These are phyloP conservation scores for Cymbidium sinense DNA, from an alignment of 106 monocot species.

Conservation along the genomic window DNA sequence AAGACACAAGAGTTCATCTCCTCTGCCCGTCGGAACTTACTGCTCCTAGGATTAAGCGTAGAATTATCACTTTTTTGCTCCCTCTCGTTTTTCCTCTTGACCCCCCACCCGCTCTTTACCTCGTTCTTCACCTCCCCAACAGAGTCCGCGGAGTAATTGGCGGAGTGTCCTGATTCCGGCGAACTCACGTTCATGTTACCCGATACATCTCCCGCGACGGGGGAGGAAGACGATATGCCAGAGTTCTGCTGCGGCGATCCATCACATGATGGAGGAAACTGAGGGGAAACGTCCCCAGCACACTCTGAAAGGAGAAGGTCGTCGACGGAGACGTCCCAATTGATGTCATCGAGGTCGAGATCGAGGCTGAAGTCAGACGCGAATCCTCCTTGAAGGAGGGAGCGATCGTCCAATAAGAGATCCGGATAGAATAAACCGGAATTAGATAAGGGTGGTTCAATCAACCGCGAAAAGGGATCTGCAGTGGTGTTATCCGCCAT, in stretches of 20 bases:
- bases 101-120: slow-evolving; percentile 26
- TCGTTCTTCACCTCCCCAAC: slow-evolving; percentile 7
- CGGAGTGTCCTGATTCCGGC: slow-evolving; percentile 29
- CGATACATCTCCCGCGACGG: neutral
- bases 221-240: slow-evolving; percentile 1
- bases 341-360: slow-evolving; percentile 26
- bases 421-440: slow-evolving; percentile 9
- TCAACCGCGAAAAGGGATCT: neutral
- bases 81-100: slow-evolving; percentile 31
- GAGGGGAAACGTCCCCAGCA: neutral
- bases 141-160: slow-evolving; percentile 18
- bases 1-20: slow-evolving; percentile 12
- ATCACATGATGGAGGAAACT: neutral
- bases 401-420: slow-evolving; percentile 16
- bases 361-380: slow-evolving; percentile 9
- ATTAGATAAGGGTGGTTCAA: slow-evolving; percentile 12
- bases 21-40: slow-evolving; percentile 21
- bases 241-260: neutral
- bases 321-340: slow-evolving; percentile 40
- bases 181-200: slow-evolving; percentile 9
- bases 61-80: neutral
- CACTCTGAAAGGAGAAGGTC: slow-evolving; percentile 32
- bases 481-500: neutral
- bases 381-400: neutral
- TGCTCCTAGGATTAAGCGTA: slow-evolving; percentile 17